phyloP scores from a whole-genome alignment of 2,329 filamentous ascomycete genomes.

The Cladophialophora bantiana region DNA sequence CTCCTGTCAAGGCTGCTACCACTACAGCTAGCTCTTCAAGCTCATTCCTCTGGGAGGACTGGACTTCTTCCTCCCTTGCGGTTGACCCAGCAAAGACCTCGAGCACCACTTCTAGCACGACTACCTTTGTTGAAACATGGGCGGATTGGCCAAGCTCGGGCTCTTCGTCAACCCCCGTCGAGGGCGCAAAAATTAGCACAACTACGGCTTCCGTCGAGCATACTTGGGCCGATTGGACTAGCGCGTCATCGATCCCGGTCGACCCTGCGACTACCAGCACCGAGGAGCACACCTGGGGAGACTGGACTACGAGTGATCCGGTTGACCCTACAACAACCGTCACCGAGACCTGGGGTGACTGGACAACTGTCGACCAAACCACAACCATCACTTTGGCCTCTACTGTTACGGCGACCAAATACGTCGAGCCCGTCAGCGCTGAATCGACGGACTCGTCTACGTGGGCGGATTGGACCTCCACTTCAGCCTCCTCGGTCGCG shows the following conservation, averaged over 20 bases:
- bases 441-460: slow-evolving; percentile 46
- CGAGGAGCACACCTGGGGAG: slow-evolving; percentile 23
- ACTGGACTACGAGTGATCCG: slow-evolving; percentile 21
- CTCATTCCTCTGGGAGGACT: slow-evolving; percentile 67
- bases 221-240: slow-evolving; percentile 34
- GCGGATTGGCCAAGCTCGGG: slow-evolving; percentile 67
- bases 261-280: slow-evolving; percentile 45
- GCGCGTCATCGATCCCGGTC: slow-evolving; percentile 10
- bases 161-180: slow-evolving; percentile 66
- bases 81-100: slow-evolving; percentile 52
- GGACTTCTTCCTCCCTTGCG: slow-evolving; percentile 66
- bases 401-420: slow-evolving; percentile 71
- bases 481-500: slow-evolving; percentile 25
- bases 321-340: slow-evolving; percentile 39
- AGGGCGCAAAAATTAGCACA: slow-evolving; percentile 44
- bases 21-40: slow-evolving; percentile 64
- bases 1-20: slow-evolving; percentile 71
- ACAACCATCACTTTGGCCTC: slow-evolving; percentile 64
- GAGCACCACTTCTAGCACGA: slow-evolving; percentile 61
- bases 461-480: slow-evolving; percentile 40
- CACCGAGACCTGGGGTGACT: slow-evolving; percentile 54
- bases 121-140: slow-evolving; percentile 68
- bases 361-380: slow-evolving; percentile 59
- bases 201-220: background rate
- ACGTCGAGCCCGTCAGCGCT: slow-evolving; percentile 75